These are phyloP conservation scores for Aspergillus panamensis DNA, from an alignment of 495 filamentous ascomycete species.

Conservation along the genomic window DNA sequence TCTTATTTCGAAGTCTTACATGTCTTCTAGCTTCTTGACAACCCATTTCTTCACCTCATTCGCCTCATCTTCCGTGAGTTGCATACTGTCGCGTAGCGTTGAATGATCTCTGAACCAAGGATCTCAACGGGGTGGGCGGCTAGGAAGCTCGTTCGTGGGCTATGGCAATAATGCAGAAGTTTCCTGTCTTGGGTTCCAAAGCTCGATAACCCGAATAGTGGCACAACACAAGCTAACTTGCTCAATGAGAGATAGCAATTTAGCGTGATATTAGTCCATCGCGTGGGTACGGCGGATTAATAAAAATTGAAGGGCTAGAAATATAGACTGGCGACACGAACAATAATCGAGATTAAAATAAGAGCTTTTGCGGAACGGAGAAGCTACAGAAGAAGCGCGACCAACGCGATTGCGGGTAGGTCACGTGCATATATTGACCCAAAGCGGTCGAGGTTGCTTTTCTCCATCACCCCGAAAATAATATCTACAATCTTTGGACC, in stretches of 20 bases:
- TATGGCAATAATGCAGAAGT: neutral
- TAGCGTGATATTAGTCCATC: slow-evolving; percentile 2
- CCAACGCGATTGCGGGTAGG: slow-evolving; percentile 19
- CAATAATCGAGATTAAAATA: slow-evolving; percentile 9
- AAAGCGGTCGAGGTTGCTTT: neutral
- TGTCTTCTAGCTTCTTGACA: slow-evolving; percentile 83
- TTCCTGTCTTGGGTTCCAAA: neutral
- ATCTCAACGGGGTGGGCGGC: neutral
- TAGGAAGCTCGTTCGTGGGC: neutral
- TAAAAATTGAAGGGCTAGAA: neutral
- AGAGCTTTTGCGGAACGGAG: slow-evolving; percentile 14
- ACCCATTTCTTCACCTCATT: slow-evolving; percentile 81
- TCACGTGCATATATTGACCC: slow-evolving; percentile 14
- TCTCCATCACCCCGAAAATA: too few species aligned
- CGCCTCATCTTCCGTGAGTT: slow-evolving; percentile 73
- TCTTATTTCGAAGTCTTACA: slow-evolving; percentile 53
- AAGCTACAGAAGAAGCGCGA: slow-evolving; percentile 24
- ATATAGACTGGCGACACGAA: neutral
- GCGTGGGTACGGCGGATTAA: neutral
- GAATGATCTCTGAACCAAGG: neutral
- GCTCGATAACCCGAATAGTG: neutral
- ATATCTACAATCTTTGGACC: neutral
- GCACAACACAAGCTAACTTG: neutral
- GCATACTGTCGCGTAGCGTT: slow-evolving; percentile 48
- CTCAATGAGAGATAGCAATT: neutral